These are phyloP conservation scores for Phylloporus rhodoxanthus DNA, from an alignment of 768 basidiomycete genomes.

Conservation along the genomic window DNA sequence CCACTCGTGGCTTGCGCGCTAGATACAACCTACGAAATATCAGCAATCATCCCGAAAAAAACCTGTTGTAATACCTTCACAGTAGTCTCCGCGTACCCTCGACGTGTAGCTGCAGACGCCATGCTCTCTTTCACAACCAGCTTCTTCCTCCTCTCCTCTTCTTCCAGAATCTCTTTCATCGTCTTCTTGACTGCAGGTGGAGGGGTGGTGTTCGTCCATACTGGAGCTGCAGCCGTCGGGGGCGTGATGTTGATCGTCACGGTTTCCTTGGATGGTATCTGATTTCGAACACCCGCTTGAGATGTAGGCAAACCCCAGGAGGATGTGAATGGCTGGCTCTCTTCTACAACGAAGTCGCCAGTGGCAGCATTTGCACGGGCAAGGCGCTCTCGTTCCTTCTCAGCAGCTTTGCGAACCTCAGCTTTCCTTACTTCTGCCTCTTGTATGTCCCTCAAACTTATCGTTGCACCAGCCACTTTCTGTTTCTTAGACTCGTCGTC, in stretches of 20 bases:
- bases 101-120: slow-evolving; percentile 50
- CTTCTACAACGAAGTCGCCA: slow-evolving; percentile 41
- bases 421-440: slow-evolving; percentile 82
- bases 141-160: slow-evolving; percentile 86
- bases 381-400: slow-evolving; percentile 63
- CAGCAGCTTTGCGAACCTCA: slow-evolving; percentile 69
- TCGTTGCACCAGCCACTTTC: slow-evolving; percentile 38
- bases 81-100: slow-evolving; percentile 76
- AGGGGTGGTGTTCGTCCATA: slow-evolving; percentile 69
- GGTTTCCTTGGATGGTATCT: slow-evolving; percentile 39
- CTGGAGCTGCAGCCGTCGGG: slow-evolving; percentile 37
- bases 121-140: slow-evolving; percentile 52
- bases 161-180: slow-evolving; percentile 98
- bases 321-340: slow-evolving; percentile 55
- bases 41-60: background rate
- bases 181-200: slow-evolving; percentile 68
- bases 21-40: slow-evolving; percentile 29
- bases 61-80: slow-evolving; percentile 47
- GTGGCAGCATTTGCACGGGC: slow-evolving; percentile 40
- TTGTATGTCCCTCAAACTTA: slow-evolving; percentile 90
- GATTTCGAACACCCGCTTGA: slow-evolving; percentile 56
- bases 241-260: slow-evolving; percentile 23
- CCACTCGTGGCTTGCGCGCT: slow-evolving; percentile 36
- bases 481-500: slow-evolving; percentile 64
- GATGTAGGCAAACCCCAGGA: slow-evolving; percentile 87